Percentiles rank a stretch among this genome's conserved stretches.
Evolutionary conservation across 257 asterid genomes (phyloP).

Genomic region (Jacaranda copaia): DNA sequence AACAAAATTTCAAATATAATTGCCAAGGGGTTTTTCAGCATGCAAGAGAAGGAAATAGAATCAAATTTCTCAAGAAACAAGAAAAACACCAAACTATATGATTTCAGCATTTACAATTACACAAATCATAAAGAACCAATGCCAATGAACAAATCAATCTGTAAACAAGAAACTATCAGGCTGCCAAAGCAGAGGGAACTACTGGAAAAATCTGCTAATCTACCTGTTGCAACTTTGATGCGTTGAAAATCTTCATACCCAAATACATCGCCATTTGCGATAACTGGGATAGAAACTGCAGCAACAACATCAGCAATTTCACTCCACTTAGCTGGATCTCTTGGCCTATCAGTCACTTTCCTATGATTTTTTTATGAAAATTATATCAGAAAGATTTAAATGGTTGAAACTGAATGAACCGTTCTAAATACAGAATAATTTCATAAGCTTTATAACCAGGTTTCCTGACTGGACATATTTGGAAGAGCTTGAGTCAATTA

Average conservation of each 20-base stretch:
- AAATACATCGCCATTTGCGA: slow-evolving; percentile 94
- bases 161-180: slow-evolving; percentile 1
- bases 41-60: neutral
- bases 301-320: slow-evolving; percentile 91
- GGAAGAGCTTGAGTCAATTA: slow-evolving; percentile 13
- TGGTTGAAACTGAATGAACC: slow-evolving; percentile 28
- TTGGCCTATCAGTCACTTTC: slow-evolving; percentile 93
- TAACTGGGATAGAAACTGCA: slow-evolving; percentile 89
- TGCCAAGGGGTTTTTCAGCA: slow-evolving; percentile 4
- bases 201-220: slow-evolving; percentile 5
- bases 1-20: neutral
- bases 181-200: neutral
- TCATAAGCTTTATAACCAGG: neutral
- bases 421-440: slow-evolving; percentile 5
- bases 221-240: slow-evolving; percentile 83
- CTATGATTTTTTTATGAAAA: slow-evolving; percentile 46
- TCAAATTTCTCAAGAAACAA: neutral
- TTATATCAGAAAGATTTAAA: neutral
- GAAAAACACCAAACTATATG: neutral
- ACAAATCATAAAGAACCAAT: neutral
- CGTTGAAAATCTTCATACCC: slow-evolving; percentile 85
- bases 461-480: neutral
- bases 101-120: slow-evolving; percentile 2
- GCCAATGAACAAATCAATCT: neutral
- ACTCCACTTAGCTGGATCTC: slow-evolving; percentile 96